Evolutionary conservation across 805 yeast genomes (phyloP), one percentile per base, ranked within the genome.

Genomic region (Lipomyces yamadae): DNA sequence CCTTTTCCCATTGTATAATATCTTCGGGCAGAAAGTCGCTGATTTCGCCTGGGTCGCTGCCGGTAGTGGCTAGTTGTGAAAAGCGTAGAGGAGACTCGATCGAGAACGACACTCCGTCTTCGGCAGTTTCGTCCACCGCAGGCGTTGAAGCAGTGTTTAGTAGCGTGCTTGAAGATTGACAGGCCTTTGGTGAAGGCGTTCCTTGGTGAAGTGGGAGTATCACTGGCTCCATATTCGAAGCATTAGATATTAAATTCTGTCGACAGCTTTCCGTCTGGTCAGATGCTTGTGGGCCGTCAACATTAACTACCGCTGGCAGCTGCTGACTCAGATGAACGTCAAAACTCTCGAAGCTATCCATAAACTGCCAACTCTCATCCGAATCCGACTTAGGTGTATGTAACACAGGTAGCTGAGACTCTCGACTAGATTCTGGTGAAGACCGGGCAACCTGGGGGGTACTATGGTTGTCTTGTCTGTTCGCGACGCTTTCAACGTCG

Each of bases 1-100:
- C 63, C 15, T 50, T 53, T 37, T 65, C 69, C 69, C 69, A 65
- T 29, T 58, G 56, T 48, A 53, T 63, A 33, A 65, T 65, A 24
- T 55, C 58, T 30, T 62, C 69, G 6, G 69, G 67, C 24, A 37
- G 61, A 50, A 18, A 39, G 33, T 13, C 66, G 18, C 64, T 61
- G 39, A 61, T 61, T 11, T 61, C 64, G 15, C 56, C 11, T 6
- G 34, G 11, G n/a, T 61, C 61, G 15, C 32, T 8, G 30, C 34
- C 33, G 7, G 13, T 13, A n/a, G 62, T 15, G 13, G 13, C 29
- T 55, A 39, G 13, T n/a, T 7, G 35, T 42, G 59, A 34, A 58
- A 56, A 18, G 24, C 18, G 13, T 15, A 18, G 29, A 18, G 61
- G 33, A 34, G 61, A 13, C 15, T 39, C 61, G 15, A 24, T 18